Evolutionary conservation across 1,284 basidiomycete genomes (phyloP), one percentile per base, ranked within the genome.

Genomic region (Amylostereum areolatum): DNA sequence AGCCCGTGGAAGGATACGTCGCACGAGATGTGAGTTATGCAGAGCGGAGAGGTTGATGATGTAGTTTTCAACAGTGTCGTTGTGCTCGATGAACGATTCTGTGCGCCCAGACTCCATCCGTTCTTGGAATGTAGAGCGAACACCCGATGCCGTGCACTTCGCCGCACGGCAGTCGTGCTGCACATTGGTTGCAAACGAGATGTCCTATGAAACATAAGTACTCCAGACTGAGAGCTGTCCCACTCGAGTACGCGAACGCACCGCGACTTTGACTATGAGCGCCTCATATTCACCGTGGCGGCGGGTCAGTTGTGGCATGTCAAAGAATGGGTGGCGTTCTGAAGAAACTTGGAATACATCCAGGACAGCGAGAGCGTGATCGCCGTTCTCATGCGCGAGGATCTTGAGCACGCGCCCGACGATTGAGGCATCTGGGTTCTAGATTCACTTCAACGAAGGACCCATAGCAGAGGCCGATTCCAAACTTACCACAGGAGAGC

Each of bases 1-100:
- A 67, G 32, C 67, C 65, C 43, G 72, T 64, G 37, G 75, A 65
- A 50, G 69, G 62, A 47, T 59, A 55, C 35, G 44, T 0, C 62
- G 57, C 30, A 67, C 30, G 5, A 60, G 57, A 44, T 64, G 62
- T 30, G 64, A 62, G 53, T 67, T 68, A 49, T 68, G 66, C 34
- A 68, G 57, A 25, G 64, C 61, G 53, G 65, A 59, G 1, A 57
- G 62, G 42, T 69, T 69, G 46, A 69, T 59, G 12, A 67, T 34
- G 50, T 52, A 66, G n/a, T n/a, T n/a, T 4, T 49, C 49, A 1
- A 61, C 56, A 8, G 53, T 7, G 1, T 47, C 10, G 43, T 51
- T 45, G 51, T 66, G 65, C 45, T 58, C 51, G 45, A 66, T 57
- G 42, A 39, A 58, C 0, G 30, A 43, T 35, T 62, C 52, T 1